Conservation (phyloP, 2,329 filamentous ascomycete species). For the Alternaria atra region DNA sequence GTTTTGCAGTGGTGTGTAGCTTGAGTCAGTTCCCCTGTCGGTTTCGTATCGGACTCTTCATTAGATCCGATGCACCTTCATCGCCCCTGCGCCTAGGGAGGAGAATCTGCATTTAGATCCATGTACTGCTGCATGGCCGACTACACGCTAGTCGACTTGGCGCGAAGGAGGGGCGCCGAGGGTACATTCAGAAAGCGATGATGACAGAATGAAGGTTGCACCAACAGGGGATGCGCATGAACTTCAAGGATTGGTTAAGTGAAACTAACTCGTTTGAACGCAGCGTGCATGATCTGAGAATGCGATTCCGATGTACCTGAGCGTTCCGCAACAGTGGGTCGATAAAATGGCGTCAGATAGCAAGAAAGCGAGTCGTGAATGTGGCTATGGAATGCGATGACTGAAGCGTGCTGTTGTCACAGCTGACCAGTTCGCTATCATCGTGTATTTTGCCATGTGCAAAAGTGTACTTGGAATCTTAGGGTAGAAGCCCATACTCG, state of each 20-base stretch:
- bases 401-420: neutral
- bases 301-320: conserved; percentile 18
- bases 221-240: conserved; percentile 11
- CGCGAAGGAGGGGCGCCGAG: neutral
- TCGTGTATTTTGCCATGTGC: neutral
- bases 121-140: conserved; percentile 7
- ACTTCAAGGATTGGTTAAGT: conserved; percentile 6
- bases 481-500: neutral
- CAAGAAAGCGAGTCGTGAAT: neutral
- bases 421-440: neutral
- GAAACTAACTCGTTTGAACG: conserved; percentile 8
- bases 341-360: conserved; percentile 2
- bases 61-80: conserved; percentile 5
- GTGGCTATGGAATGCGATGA: neutral
- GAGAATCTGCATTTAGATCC: conserved; percentile 1
- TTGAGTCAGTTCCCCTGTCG: conserved; percentile 12
- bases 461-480: neutral
- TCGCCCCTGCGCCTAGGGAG: conserved; percentile 1
- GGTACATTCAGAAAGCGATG: conserved; percentile 6
- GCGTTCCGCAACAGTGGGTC: conserved; percentile 10
- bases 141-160: conserved; percentile 16
- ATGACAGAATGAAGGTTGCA: conserved; percentile 13
- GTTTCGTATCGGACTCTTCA: conserved; percentile 7
- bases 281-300: conserved; percentile 18
- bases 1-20: conserved; percentile 9